phyloP scores from a whole-genome alignment of 1,284 basidiomycete species.

The Pisolithus thermaeus region DNA sequence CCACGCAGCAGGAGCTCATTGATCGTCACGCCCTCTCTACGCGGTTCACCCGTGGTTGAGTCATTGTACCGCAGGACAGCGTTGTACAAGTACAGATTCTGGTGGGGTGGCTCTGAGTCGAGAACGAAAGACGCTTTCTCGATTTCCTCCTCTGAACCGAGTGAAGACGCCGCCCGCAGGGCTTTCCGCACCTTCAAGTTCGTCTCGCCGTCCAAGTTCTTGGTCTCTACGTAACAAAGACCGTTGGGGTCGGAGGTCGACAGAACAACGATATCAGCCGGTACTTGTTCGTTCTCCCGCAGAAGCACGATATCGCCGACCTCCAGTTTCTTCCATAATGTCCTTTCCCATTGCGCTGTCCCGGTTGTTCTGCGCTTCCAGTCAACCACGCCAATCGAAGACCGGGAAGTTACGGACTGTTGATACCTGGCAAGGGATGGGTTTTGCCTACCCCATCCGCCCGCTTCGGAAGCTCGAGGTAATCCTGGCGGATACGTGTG shows the following conservation, averaged over 20 bases:
- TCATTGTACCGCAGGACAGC: conserved; percentile 78
- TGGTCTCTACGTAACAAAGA: conserved; percentile 88
- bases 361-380: conserved; percentile 66
- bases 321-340: conserved; percentile 97
- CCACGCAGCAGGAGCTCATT: conserved; percentile 93
- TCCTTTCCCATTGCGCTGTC: conserved; percentile 86
- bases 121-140: conserved; percentile 83
- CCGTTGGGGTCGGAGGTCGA: conserved; percentile 82
- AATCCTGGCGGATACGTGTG: conserved; percentile 56
- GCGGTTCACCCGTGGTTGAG: conserved; percentile 41
- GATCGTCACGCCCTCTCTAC: conserved; percentile 73
- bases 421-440: conserved; percentile 43
- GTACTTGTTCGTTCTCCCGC: conserved; percentile 91
- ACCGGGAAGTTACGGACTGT: conserved; percentile 49
- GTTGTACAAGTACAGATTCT: conserved; percentile 90
- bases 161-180: conserved; percentile 69
- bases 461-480: conserved; percentile 14
- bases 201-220: conserved; percentile 96
- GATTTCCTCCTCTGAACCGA: conserved; percentile 87
- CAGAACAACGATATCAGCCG: conserved; percentile 90
- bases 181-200: conserved; percentile 88
- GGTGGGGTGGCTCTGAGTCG: conserved; percentile 91
- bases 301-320: conserved; percentile 94
- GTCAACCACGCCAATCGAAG: conserved; percentile 70
- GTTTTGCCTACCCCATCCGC: conserved; percentile 14